Conservation (phyloP, 495 filamentous ascomycete genomes). For the Penicillium arizonense region DNA sequence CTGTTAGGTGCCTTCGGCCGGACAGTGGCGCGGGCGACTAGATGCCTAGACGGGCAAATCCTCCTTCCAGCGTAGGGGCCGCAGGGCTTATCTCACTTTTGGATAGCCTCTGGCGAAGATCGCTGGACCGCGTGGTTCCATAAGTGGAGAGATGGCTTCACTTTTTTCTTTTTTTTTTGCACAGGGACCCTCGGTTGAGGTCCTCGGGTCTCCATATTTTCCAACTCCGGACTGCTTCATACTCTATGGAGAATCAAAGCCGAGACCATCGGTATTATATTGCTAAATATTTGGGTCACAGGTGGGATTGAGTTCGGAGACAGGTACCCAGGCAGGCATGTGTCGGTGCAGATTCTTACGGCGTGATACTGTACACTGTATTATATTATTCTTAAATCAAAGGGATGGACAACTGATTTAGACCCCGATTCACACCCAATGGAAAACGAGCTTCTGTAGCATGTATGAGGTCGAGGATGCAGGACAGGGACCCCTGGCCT, state of each 20-base stretch:
- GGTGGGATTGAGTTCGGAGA: background rate
- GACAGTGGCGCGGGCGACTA: conserved; percentile 23
- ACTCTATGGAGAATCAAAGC: conserved; percentile 16
- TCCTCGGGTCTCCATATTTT: conserved; percentile 1
- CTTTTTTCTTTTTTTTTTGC: conserved; percentile 14
- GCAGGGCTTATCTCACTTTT: conserved; percentile 29
- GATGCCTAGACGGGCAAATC: conserved; percentile 28
- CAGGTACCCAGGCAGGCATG: conserved; percentile 16
- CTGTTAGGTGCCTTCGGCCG: conserved; percentile 17
- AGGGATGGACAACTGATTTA: too few species aligned
- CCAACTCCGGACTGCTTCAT: background rate
- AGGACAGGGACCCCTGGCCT: background rate
- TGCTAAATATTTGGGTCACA: conserved; percentile 11
- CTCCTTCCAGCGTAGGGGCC: conserved; percentile 24
- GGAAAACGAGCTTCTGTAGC: too few species aligned
- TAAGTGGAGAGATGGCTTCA: conserved; percentile 17
- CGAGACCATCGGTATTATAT: conserved; percentile 11
- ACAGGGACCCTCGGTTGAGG: conserved; percentile 15
- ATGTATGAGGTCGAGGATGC: too few species aligned
- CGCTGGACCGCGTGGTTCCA: conserved; percentile 21
- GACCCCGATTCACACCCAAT: too few species aligned
- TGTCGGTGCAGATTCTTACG: conserved; percentile 11
- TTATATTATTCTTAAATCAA: background rate
- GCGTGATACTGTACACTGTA: background rate
- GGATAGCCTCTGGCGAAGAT: conserved; percentile 19